These are phyloP conservation scores for Tulasnella sp. DNA, from an alignment of 768 basidiomycete species.

Conservation along the genomic window DNA sequence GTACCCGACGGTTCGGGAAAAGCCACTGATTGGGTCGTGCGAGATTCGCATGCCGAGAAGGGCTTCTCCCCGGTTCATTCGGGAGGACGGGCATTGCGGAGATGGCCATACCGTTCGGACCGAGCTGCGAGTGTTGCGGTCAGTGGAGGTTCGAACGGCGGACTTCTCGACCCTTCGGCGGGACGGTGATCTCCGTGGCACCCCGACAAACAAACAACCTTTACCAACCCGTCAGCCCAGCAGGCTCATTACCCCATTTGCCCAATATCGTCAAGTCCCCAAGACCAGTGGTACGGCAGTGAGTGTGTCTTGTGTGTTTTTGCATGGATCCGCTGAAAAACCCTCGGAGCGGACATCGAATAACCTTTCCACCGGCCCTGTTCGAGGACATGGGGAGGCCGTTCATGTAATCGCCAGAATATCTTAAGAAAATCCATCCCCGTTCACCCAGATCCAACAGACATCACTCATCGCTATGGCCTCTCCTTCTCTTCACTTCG, in stretches of 20 bases:
- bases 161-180: not conserved
- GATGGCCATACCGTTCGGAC: not conserved
- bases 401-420: not conserved
- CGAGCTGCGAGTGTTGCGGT: not conserved
- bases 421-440: not conserved
- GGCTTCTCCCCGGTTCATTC: not conserved
- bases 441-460: not conserved
- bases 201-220: not conserved
- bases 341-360: not conserved
- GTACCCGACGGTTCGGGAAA: not conserved
- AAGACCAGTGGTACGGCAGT: not conserved
- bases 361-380: not conserved
- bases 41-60: not conserved
- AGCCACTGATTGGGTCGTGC: not conserved
- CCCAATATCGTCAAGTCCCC: not conserved
- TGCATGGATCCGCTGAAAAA: not conserved
- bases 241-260: not conserved
- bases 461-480: not conserved
- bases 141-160: not conserved
- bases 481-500: not conserved
- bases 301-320: not conserved
- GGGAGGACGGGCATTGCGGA: not conserved
- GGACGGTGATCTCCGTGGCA: not conserved
- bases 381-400: not conserved
- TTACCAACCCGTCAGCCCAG: not conserved